phyloP scores from a whole-genome alignment of 192 early-diverging fungal species.

The Geranomyces variabilis region DNA sequence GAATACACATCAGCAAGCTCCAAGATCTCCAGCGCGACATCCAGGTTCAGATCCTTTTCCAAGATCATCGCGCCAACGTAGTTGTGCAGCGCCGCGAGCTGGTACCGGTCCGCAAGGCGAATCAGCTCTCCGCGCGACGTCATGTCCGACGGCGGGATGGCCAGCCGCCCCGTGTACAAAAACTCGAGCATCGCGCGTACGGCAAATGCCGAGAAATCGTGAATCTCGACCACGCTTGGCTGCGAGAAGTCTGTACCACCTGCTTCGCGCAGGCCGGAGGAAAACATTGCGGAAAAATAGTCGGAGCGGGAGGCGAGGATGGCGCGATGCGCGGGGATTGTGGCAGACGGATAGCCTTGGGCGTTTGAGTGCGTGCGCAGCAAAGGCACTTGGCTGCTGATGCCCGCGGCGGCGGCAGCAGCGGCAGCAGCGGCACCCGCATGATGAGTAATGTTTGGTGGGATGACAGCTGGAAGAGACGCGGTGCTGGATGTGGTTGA shows the following conservation, averaged over 20 bases:
- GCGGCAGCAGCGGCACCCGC: background rate
- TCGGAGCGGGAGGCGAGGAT: constrained; percentile 46
- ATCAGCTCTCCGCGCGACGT: constrained; percentile 29
- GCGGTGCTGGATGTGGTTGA: constrained; percentile 30
- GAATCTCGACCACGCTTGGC: constrained; percentile 32
- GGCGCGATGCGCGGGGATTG: constrained; percentile 40
- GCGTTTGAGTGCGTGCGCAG: background rate
- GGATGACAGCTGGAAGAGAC: constrained; percentile 10
- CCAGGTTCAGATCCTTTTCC: constrained; percentile 38
- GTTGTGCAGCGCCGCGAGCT: constrained; percentile 34
- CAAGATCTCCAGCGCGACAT: constrained; percentile 32
- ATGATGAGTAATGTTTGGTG: background rate
- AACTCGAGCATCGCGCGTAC: constrained; percentile 44
- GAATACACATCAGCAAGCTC: constrained; percentile 41
- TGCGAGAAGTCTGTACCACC: constrained; percentile 10
- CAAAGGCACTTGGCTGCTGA: background rate
- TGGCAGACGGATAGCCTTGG: constrained; percentile 3
- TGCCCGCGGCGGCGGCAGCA: background rate
- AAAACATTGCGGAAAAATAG: constrained; percentile 47
- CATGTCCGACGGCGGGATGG: constrained; percentile 1
- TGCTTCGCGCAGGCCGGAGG: constrained; percentile 35
- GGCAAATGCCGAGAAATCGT: constrained; percentile 31
- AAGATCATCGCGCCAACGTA: constrained; percentile 37
- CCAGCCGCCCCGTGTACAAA: constrained; percentile 37
- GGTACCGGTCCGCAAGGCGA: constrained; percentile 37